These are phyloP conservation scores for Danielia reshetovae DNA, from an alignment of 805 yeast genomes.

Conservation along the genomic window DNA sequence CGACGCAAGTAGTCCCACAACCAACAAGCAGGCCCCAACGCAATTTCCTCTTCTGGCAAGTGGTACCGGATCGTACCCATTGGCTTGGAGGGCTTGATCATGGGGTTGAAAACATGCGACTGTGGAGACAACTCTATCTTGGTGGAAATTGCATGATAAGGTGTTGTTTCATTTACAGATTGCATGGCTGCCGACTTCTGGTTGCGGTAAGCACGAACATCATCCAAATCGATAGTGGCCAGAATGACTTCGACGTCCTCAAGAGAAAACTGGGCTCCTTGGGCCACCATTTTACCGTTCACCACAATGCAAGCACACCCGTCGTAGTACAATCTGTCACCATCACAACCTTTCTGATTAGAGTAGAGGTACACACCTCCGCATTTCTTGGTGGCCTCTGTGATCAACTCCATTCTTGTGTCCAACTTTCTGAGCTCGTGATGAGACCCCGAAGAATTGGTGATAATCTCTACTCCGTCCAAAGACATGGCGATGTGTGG, in stretches of 20 bases:
- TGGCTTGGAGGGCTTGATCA: slow-evolving; percentile 53
- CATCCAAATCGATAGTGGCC: slow-evolving; percentile 94
- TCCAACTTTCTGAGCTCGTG: slow-evolving; percentile 91
- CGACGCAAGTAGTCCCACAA: slow-evolving; percentile 96
- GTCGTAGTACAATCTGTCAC: slow-evolving; percentile 93
- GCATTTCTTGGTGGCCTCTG: slow-evolving; percentile 91
- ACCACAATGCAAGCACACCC: slow-evolving; percentile 95
- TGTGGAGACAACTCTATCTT: slow-evolving; percentile 65
- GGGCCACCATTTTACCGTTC: slow-evolving; percentile 89
- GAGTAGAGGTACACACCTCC: slow-evolving; percentile 95
- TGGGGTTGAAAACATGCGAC: slow-evolving; percentile 55
- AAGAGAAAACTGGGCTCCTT: slow-evolving; percentile 86
- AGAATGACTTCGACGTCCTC: slow-evolving; percentile 90
- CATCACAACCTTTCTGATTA: slow-evolving; percentile 97
- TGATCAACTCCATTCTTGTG: slow-evolving; percentile 77
- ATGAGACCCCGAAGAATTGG: slow-evolving; percentile 96
- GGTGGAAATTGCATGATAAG: slow-evolving; percentile 56
- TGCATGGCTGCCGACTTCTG: slow-evolving; percentile 78
- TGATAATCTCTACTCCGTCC: slow-evolving; percentile 96
- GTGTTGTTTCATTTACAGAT: slow-evolving; percentile 40
- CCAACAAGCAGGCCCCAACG: slow-evolving; percentile 99
- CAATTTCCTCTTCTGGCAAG: slow-evolving; percentile 92
- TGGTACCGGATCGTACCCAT: slow-evolving; percentile 54
- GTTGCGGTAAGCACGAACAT: slow-evolving; percentile 78
- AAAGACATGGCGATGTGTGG: slow-evolving; percentile 90